Conservation (phyloP, 352 stramenopile genomes). For the Pythium aquatile region DNA sequence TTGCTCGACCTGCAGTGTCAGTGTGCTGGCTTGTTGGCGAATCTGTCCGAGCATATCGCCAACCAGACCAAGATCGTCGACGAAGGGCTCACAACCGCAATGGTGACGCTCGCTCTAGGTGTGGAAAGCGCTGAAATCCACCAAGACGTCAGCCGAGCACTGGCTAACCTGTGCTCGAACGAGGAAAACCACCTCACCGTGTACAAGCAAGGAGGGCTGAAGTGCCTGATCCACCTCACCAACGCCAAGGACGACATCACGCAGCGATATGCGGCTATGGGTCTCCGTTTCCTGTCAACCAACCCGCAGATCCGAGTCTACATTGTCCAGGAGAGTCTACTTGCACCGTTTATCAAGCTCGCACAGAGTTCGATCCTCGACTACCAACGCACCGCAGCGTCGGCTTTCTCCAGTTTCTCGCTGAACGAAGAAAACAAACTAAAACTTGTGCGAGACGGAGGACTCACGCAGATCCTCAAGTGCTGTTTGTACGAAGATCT, state of each 20-base stretch:
- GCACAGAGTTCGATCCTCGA: conserved; percentile 89
- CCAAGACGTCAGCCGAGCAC: conserved; percentile 89
- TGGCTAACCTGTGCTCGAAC: conserved; percentile 94
- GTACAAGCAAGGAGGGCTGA: conserved; percentile 91
- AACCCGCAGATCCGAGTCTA: conserved; percentile 93
- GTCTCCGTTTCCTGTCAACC: conserved; percentile 91
- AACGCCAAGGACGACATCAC: conserved; percentile 88
- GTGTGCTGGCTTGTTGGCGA: conserved; percentile 92
- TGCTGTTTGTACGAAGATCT: conserved; percentile 91
- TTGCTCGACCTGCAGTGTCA: conserved; percentile 91
- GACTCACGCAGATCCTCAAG: conserved; percentile 86
- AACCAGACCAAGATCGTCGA: conserved; percentile 93
- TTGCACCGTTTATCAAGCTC: conserved; percentile 91
- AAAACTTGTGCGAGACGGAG: conserved; percentile 92
- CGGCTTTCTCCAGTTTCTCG: conserved; percentile 91
- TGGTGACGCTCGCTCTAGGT: conserved; percentile 70
- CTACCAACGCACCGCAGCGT: conserved; percentile 91
- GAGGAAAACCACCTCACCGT: conserved; percentile 93
- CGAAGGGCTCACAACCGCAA: conserved; percentile 80
- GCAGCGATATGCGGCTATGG: conserved; percentile 95
- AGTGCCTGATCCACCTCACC: conserved; percentile 89
- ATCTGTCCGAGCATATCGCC: conserved; percentile 90
- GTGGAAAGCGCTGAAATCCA: conserved; percentile 91
- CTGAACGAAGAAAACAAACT: conserved; percentile 93
- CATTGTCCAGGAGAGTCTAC: conserved; percentile 89